Base-by-base conservation (phyloP, 1,284 basidiomycete genomes). In the Sutorius eximius region DNA sequence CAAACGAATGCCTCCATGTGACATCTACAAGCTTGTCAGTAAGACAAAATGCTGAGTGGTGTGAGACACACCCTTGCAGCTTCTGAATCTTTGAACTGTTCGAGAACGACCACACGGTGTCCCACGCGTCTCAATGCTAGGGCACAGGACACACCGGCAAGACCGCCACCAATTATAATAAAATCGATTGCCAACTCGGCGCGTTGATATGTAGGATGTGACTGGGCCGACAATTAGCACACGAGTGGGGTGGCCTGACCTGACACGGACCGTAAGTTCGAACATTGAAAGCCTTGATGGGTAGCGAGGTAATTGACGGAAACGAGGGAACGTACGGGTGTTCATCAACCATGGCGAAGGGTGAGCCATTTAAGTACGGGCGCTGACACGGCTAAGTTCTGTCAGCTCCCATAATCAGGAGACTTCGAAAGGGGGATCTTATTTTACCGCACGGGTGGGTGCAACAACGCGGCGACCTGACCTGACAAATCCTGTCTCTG, bases 81-180 rank as follows among this genome's bases (percentile, higher is more conserved):
- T 32, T 73, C 62, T n/a, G 74, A 61, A 32, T 64, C 63, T 6
- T 59, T 57, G 38, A 71, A 71, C 50, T 73, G 72, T 60, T 87
- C 86, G 7, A 87, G 63, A 2, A 87, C 78, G 1, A 72, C 66
- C 3, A 82, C 82, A 12, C 70, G 65, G 63, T 86, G 85, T 4
- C 84, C 84, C 5, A 78, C 79, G 40, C 80, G 75, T 49, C 75
- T 65, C 20, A 86, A 70, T 10, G 82, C 76, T 53, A 81, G 73
- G 0, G 85, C 84, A 55, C 76, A 77, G 2, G 82, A 73, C 6
- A 84, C 69, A 6, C 85, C 85, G 1, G 76, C 72, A 18, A 82
- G 69, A 6, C 81, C 79, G 10, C 76, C 82, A 27, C 82, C 82
- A 32, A 83, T 62, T 36, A 84, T 68, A 22, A 80, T 32, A 56